Percentiles rank a stretch among this genome's conserved stretches.
Conservation (phyloP, 2,329 filamentous ascomycete species). For the Pseudogymnoascus sp. region DNA sequence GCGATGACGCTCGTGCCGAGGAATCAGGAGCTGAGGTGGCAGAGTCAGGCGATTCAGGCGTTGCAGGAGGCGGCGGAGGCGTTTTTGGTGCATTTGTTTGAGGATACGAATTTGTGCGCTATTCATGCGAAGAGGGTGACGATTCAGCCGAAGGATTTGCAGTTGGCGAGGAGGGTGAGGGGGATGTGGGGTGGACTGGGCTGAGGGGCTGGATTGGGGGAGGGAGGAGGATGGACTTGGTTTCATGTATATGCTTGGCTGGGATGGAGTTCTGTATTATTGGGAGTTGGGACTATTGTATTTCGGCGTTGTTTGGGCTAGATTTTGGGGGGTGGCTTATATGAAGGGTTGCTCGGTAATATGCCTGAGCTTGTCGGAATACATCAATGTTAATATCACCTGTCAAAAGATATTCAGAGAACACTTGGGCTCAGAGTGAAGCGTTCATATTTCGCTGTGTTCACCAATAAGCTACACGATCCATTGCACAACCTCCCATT, state of each 20-base stretch:
- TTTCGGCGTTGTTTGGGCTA: not conserved
- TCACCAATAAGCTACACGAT: not conserved
- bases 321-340: not conserved
- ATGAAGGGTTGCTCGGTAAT: not conserved
- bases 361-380: not conserved
- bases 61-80: constrained; percentile 95
- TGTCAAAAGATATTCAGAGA: not conserved
- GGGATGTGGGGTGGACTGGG: constrained; percentile 67
- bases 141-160: constrained; percentile 97
- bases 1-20: constrained; percentile 53
- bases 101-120: constrained; percentile 91
- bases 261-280: not conserved
- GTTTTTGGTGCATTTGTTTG: constrained; percentile 92
- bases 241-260: not conserved
- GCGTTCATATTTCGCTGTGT: not conserved
- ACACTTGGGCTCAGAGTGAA: not conserved
- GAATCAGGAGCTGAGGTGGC: constrained; percentile 76
- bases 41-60: constrained; percentile 87
- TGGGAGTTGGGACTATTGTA: not conserved
- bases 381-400: not conserved
- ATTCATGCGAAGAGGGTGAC: constrained; percentile 96
- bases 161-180: constrained; percentile 73
- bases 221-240: not conserved
- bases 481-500: not conserved
- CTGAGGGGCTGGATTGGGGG: constrained; percentile 24